These are phyloP conservation scores for Chimonanthus salicifolius DNA, from an alignment of 164 flowering plant species.

Conservation along the genomic window DNA sequence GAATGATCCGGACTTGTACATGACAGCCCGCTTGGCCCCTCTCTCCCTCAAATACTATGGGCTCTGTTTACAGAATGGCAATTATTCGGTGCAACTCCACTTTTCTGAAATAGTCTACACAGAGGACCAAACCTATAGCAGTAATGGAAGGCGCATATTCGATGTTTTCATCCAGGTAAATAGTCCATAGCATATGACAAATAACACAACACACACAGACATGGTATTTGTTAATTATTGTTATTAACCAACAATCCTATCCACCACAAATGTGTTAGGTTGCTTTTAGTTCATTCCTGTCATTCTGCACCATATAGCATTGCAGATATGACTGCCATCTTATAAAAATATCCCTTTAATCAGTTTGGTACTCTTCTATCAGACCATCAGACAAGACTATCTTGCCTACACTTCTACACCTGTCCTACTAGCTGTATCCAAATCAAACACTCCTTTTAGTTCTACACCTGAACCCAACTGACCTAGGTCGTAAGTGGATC, in stretches of 20 bases:
- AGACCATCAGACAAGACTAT: too few relatives aligned
- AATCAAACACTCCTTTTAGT: too few relatives aligned
- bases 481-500: too few relatives aligned
- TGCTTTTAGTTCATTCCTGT: too few relatives aligned
- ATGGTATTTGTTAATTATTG: not conserved
- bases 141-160: slow-evolving; percentile 9
- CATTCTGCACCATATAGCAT: too few relatives aligned
- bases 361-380: too few relatives aligned
- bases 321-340: too few relatives aligned
- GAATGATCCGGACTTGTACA: slow-evolving; percentile 4
- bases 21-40: slow-evolving; percentile 10
- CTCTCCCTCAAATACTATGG: slow-evolving; percentile 10
- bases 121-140: slow-evolving; percentile 7
- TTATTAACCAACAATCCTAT: not conserved
- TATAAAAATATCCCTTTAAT: too few relatives aligned
- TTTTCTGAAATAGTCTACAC: slow-evolving; percentile 11
- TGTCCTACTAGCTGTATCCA: too few relatives aligned
- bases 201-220: not conserved
- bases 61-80: slow-evolving; percentile 9
- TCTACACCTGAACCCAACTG: too few relatives aligned
- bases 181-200: not conserved
- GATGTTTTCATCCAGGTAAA: slow-evolving; percentile 13
- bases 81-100: slow-evolving; percentile 11
- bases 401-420: too few relatives aligned
- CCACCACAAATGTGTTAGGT: not conserved